These are phyloP conservation scores for Theobroma cacao DNA, from an alignment of 345 rosid genomes.

Conservation along the genomic window DNA sequence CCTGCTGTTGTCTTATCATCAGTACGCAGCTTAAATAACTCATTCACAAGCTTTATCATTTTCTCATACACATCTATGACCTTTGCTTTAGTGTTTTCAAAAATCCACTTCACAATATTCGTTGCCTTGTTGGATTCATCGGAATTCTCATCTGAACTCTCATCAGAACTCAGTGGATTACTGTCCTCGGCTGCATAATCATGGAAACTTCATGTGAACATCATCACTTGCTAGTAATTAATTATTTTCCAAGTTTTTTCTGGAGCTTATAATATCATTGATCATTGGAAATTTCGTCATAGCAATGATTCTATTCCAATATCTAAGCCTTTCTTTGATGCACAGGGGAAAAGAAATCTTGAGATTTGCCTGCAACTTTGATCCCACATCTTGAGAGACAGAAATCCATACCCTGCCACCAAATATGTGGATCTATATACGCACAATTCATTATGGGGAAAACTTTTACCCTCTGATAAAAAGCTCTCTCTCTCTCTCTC, in stretches of 20 bases:
- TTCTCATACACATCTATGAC: conserved; percentile 32
- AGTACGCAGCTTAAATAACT: conserved; percentile 20
- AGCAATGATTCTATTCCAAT: too few relatives aligned
- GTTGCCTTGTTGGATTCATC: conserved; percentile 25
- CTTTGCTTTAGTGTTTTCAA: conserved; percentile 31
- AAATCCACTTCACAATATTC: conserved; percentile 32
- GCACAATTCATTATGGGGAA: too few relatives aligned
- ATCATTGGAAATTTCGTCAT: too few relatives aligned
- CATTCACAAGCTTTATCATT: conserved; percentile 29
- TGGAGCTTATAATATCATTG: neutral
- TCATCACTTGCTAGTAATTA: neutral
- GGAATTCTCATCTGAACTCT: conserved; percentile 36
- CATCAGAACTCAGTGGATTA: conserved; percentile 25
- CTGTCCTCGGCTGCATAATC: conserved; percentile 30
- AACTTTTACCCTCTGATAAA: too few relatives aligned
- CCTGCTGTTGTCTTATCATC: conserved; percentile 13
- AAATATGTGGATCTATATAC: too few relatives aligned
- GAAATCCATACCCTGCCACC: too few relatives aligned
- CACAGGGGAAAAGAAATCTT: too few relatives aligned
- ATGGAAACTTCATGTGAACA: neutral
- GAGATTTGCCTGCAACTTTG: too few relatives aligned
- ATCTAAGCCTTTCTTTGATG: too few relatives aligned
- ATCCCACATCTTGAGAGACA: too few relatives aligned
- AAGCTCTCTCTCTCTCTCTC: too few relatives aligned
- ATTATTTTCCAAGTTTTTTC: neutral